phyloP scores from a whole-genome alignment of 2,329 filamentous ascomycete species.

The Monascus ruber region DNA sequence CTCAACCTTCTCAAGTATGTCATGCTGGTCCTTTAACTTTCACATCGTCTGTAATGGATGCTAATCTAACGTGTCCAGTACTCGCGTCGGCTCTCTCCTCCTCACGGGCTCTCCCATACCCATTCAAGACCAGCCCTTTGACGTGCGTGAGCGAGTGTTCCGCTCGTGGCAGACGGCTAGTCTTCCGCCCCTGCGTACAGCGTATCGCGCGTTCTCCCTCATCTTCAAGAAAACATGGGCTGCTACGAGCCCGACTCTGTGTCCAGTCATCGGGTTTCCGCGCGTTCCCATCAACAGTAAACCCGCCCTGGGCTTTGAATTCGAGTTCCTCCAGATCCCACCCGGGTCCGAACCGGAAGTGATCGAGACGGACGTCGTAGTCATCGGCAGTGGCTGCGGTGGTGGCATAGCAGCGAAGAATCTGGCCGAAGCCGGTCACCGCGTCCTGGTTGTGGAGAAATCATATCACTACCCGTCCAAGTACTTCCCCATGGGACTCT shows the following conservation, averaged over 20 bases:
- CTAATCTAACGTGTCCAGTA: conserved; percentile 21
- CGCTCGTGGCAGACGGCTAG: conserved; percentile 43
- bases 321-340: conserved; percentile 48
- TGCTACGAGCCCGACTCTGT: conserved; percentile 39
- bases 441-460: conserved; percentile 73
- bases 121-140: conserved; percentile 43
- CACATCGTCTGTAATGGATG: not conserved
- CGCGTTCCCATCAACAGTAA: conserved; percentile 43
- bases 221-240: conserved; percentile 45
- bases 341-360: conserved; percentile 43
- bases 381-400: conserved; percentile 80
- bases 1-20: conserved; percentile 44
- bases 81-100: conserved; percentile 44
- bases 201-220: conserved; percentile 38
- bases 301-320: conserved; percentile 41
- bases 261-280: conserved; percentile 42
- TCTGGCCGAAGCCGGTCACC: conserved; percentile 61
- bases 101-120: conserved; percentile 47
- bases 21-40: not conserved
- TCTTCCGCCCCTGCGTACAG: conserved; percentile 39
- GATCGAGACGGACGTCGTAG: conserved; percentile 68
- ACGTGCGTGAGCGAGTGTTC: conserved; percentile 44
- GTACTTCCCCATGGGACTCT: conserved; percentile 62
- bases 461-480: conserved; percentile 62
- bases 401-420: conserved; percentile 73